Conservation (phyloP, 768 basidiomycete genomes). For the Mycena vulgaris region DNA sequence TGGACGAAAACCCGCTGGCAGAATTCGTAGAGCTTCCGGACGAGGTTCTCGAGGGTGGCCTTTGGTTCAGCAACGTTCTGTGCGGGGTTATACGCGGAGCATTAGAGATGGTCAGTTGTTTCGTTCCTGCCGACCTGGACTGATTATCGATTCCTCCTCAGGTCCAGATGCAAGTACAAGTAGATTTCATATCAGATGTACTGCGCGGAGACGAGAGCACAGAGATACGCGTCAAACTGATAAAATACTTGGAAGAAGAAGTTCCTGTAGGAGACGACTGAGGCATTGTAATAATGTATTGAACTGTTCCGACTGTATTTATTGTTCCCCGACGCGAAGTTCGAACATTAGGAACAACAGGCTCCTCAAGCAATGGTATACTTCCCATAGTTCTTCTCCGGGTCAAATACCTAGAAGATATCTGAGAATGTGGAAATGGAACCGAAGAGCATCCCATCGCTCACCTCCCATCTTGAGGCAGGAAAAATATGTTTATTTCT, state of each 20-base stretch:
- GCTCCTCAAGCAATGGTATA: conserved; percentile 77
- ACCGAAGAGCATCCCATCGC: conserved; percentile 52
- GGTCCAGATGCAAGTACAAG: conserved; percentile 97
- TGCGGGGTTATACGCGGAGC: conserved; percentile 95
- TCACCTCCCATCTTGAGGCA: conserved; percentile 95
- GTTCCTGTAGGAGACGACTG: conserved; percentile 95
- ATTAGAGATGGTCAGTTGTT: conserved; percentile 90
- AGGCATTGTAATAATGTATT: conserved; percentile 69
- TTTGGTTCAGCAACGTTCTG: conserved; percentile 97
- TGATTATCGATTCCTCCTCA: conserved; percentile 50
- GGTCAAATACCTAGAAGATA: conserved; percentile 84
- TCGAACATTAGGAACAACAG: not conserved
- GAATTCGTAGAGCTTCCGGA: conserved; percentile 98
- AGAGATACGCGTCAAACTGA: conserved; percentile 90
- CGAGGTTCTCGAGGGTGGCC: conserved; percentile 90
- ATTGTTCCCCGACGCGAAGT: not conserved
- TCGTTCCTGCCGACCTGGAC: conserved; percentile 5
- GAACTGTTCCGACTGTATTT: conserved; percentile 27
- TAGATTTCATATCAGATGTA: conserved; percentile 90
- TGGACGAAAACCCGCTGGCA: conserved; percentile 97
- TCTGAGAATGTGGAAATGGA: not conserved
- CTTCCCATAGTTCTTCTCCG: conserved; percentile 93
- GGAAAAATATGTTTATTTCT: conserved; percentile 99
- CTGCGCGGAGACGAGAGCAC: conserved; percentile 95
- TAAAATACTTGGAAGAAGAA: conserved; percentile 97